Conservation (phyloP, 495 filamentous ascomycete genomes). For the Penicillium manginii region DNA sequence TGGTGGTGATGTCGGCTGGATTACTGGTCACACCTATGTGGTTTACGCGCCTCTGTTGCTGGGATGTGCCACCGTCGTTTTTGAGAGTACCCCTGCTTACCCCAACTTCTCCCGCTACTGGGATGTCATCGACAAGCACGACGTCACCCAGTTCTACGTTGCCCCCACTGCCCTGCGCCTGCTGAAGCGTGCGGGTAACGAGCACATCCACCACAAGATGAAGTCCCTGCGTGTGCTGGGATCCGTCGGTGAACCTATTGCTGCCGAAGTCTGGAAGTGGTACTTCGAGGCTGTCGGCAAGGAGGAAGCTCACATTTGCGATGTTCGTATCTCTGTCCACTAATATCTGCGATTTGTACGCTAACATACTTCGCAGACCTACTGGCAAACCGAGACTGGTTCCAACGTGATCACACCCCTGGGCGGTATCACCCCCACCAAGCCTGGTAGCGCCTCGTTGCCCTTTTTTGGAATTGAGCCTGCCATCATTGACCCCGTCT, state of each 20-base stretch:
- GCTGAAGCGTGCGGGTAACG: constrained; percentile 90
- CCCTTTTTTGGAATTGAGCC: constrained; percentile 98
- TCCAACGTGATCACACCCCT: constrained; percentile 80
- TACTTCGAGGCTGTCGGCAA: constrained; percentile 96
- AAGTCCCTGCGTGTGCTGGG: constrained; percentile 86
- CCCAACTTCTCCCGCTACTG: constrained; percentile 98
- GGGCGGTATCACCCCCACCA: constrained; percentile 58
- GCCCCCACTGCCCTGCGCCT: constrained; percentile 92
- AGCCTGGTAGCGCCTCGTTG: constrained; percentile 59
- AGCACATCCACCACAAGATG: constrained; percentile 89
- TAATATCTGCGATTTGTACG: neutral
- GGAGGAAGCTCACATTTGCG: constrained; percentile 89
- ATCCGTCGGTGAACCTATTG: constrained; percentile 98
- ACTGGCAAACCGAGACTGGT: constrained; percentile 99
- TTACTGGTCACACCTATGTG: constrained; percentile 99
- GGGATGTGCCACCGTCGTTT: constrained; percentile 95
- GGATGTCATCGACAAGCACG: constrained; percentile 95
- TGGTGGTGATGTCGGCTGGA: constrained; percentile 98
- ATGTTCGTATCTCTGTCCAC: constrained; percentile 64
- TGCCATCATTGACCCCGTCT: constrained; percentile 95
- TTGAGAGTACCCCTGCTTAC: constrained; percentile 97
- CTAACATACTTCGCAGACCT: constrained; percentile 65
- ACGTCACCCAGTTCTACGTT: constrained; percentile 98
- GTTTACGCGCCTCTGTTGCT: constrained; percentile 94
- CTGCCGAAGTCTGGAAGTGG: constrained; percentile 99